Evolutionary conservation across 2,329 filamentous ascomycete genomes (phyloP).

Genomic region (Colletotrichum tropicicola): DNA sequence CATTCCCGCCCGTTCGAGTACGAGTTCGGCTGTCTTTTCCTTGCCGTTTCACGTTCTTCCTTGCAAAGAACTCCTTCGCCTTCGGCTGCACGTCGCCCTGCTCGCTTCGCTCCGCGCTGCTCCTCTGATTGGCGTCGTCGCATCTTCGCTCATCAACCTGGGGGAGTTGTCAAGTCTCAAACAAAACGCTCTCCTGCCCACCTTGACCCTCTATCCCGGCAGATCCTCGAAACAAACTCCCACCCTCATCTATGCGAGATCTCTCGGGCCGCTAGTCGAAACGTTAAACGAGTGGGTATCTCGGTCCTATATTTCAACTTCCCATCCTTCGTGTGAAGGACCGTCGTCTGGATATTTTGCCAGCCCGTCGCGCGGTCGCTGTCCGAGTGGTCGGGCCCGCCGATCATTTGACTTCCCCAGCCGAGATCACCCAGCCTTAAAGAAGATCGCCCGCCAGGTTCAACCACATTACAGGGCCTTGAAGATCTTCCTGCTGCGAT

Average conservation of each 20-base stretch:
- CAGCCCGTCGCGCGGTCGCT: slow-evolving; percentile 5
- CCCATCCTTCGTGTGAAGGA: slow-evolving; percentile 9
- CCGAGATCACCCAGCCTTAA: slow-evolving; percentile 21
- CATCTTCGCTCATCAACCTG: slow-evolving; percentile 13
- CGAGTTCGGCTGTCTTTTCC: slow-evolving; percentile 2
- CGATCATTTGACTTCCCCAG: slow-evolving; percentile 11
- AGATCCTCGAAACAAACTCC: slow-evolving; percentile 21
- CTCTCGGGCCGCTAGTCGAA: slow-evolving; percentile 28
- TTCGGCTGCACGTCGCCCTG: not conserved
- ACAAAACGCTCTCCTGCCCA: slow-evolving; percentile 1
- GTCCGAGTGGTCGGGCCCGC: slow-evolving; percentile 20
- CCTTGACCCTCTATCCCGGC: slow-evolving; percentile 8
- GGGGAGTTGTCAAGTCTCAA: slow-evolving; percentile 10
- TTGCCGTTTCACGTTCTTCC: slow-evolving; percentile 28
- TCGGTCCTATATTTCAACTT: slow-evolving; percentile 26
- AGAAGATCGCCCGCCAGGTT: slow-evolving; percentile 26
- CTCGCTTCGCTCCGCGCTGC: not conserved
- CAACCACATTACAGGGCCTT: slow-evolving; percentile 10
- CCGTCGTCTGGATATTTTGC: not conserved
- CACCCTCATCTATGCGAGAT: slow-evolving; percentile 26
- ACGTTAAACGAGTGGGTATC: slow-evolving; percentile 26
- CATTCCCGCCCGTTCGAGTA: slow-evolving; percentile 17
- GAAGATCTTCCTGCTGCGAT: slow-evolving; percentile 25
- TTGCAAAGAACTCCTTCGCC: slow-evolving; percentile 7
- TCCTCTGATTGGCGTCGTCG: slow-evolving; percentile 12